Conservation (phyloP, 1,284 basidiomycete genomes). For the Heterobasidion irregulare region DNA sequence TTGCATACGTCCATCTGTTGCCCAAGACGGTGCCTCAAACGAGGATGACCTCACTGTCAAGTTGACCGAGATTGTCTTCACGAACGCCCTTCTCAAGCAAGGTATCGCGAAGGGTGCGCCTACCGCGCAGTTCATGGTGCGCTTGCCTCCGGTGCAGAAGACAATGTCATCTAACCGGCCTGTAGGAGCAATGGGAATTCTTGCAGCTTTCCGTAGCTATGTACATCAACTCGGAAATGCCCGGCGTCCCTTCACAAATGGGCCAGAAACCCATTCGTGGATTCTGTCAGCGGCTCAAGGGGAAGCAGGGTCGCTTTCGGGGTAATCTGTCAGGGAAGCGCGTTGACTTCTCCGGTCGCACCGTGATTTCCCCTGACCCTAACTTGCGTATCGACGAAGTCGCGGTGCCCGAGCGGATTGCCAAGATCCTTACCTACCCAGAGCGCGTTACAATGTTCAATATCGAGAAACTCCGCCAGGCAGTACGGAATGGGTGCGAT, state of each 20-base stretch:
- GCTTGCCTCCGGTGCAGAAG: conserved; percentile 11
- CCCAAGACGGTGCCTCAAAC: conserved; percentile 94
- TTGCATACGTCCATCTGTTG: conserved; percentile 94
- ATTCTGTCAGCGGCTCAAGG: conserved; percentile 97
- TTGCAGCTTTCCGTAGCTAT: conserved; percentile 92
- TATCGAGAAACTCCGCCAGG: conserved; percentile 69
- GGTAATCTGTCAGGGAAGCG: conserved; percentile 98
- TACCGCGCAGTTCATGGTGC: conserved; percentile 83
- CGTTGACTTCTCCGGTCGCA: conserved; percentile 97
- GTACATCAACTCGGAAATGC: conserved; percentile 98
- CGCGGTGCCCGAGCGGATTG: conserved; percentile 95
- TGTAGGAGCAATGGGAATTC: conserved; percentile 96
- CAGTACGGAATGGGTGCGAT: conserved; percentile 86
- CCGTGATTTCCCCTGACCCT: conserved; percentile 98
- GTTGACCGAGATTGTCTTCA: conserved; percentile 94
- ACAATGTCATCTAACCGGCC: conserved; percentile 9
- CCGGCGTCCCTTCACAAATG: conserved; percentile 80
- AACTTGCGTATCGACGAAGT: conserved; percentile 98
- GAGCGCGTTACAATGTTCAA: conserved; percentile 94
- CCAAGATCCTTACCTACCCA: conserved; percentile 94
- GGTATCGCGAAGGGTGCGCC: conserved; percentile 84
- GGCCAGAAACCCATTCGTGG: conserved; percentile 91
- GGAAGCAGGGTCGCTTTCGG: conserved; percentile 98
- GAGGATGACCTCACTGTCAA: conserved; percentile 99
- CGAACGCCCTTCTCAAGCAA: conserved; percentile 89